phyloP scores from a whole-genome alignment of 345 rosid genomes.

The Draba incana region DNA sequence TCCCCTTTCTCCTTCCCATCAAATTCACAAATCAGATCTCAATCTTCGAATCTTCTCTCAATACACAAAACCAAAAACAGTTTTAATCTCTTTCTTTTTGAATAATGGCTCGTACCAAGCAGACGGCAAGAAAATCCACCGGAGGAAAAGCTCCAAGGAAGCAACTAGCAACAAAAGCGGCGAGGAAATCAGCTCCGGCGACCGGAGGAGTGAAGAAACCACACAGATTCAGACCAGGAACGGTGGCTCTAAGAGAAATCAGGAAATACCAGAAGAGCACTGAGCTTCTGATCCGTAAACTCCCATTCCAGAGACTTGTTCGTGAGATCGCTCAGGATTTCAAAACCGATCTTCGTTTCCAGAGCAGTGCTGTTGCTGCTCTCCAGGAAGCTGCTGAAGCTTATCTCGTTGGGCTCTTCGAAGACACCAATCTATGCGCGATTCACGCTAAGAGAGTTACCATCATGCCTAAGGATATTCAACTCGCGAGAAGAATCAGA shows the following conservation, averaged over 20 bases:
- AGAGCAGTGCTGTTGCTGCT: slow-evolving; percentile 65
- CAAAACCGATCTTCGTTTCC: slow-evolving; percentile 66
- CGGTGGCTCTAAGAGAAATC: slow-evolving; percentile 61
- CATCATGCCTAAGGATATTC: slow-evolving; percentile 67
- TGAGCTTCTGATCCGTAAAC: slow-evolving; percentile 59
- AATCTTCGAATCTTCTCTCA: not conserved
- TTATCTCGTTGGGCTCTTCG: slow-evolving; percentile 60
- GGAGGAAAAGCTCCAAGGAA: slow-evolving; percentile 70
- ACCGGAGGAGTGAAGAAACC: slow-evolving; percentile 79
- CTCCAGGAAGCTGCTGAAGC: slow-evolving; percentile 68
- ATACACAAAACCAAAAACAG: not conserved
- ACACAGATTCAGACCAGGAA: slow-evolving; percentile 69
- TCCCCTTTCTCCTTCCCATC: not conserved
- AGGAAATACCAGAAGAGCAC: slow-evolving; percentile 72
- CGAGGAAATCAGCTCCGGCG: slow-evolving; percentile 65
- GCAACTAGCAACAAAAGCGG: slow-evolving; percentile 68
- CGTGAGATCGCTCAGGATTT: slow-evolving; percentile 69
- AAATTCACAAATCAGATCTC: slow-evolving; percentile 20
- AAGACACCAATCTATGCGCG: slow-evolving; percentile 64
- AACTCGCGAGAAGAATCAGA: slow-evolving; percentile 64
- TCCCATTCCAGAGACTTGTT: slow-evolving; percentile 63
- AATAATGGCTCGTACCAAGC: slow-evolving; percentile 66
- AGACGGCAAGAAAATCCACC: slow-evolving; percentile 63
- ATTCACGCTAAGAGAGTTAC: slow-evolving; percentile 70
- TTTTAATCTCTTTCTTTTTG: not conserved